Evolutionary conservation across 148 eudicot species (phyloP), one percentile per base, ranked within the genome.

Genomic region (Dianthus caryophyllus): DNA sequence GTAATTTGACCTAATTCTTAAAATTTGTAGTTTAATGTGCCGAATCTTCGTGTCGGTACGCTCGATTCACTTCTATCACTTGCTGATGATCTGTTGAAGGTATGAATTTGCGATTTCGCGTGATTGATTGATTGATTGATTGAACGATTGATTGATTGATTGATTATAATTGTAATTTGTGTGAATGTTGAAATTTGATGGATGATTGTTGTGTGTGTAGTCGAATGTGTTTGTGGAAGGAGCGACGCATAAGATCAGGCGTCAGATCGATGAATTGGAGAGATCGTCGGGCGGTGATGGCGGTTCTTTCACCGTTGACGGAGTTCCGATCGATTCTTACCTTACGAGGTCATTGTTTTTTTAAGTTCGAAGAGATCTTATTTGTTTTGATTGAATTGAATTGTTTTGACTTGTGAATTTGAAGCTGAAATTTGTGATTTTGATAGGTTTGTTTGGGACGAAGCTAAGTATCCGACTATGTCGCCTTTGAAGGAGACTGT

Each of bases 251-350:
- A 94, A 94, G 85, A 90, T 90, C 65, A 78, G 99, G 73, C 90
- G 99, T 67, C 99, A 94, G 89, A 88, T 94, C 71, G 99, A 94
- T 77, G 99, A 94, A 51, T 61, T 90, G 80, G 99, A 89, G 83
- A 86, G 72, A 82, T 84, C 84, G 31, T 86, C 96, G 0, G 92
- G 97, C 4, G 89, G 86, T 59, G 66, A 81, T 69, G 84, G 81
- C 41, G 89, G 90, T 66, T 79, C 88, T 46, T 84, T 91, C 78
- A 86, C 92, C 16, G 97, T 91, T 33, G 97, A 91, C 77, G 98
- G 97, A 33, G 93, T 94, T 77, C 93, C 98, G 5, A 83, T 94
- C 62, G 98, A 94, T 66, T 86, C 99, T 55, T 94, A 94, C 57
- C 88, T 94, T 68, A 94, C 97, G 0, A 84, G 86, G 99, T 89